Conservation (phyloP, 2,329 filamentous ascomycete genomes). For the Calycina herbarum region DNA sequence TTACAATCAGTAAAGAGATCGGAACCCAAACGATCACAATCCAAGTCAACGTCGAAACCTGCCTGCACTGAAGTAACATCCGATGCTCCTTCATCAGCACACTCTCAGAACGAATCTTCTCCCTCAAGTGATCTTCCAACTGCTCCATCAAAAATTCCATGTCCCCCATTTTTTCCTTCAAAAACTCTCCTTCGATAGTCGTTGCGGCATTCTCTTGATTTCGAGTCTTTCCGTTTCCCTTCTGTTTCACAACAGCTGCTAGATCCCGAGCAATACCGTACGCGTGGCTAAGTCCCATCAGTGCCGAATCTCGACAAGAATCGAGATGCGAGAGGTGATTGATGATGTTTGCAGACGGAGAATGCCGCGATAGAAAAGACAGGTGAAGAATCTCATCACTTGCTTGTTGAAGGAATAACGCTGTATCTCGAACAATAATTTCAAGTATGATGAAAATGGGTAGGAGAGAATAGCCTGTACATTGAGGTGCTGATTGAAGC, state of each 20-base stretch:
- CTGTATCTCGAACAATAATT: constrained; percentile 17
- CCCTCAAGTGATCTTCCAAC: constrained; percentile 17
- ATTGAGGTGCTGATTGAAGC: constrained; percentile 13
- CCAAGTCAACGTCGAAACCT: constrained; percentile 16
- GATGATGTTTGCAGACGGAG: constrained; percentile 2
- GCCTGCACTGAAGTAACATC: constrained; percentile 16
- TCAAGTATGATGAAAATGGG: constrained; percentile 19
- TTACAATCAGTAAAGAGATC: constrained; percentile 17
- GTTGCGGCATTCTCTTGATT: constrained; percentile 6
- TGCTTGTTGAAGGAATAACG: constrained; percentile 16
- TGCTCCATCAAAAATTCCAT: constrained; percentile 19
- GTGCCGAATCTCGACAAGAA: constrained; percentile 11
- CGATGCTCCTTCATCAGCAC: constrained; percentile 21
- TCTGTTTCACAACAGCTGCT: constrained; percentile 7
- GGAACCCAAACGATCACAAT: constrained; percentile 16
- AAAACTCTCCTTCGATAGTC: constrained; percentile 12
- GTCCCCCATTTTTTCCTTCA: constrained; percentile 19
- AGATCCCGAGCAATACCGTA: constrained; percentile 13
- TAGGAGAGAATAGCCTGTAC: constrained; percentile 15
- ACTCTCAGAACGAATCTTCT: constrained; percentile 14
- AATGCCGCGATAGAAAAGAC: not conserved
- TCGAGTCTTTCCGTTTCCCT: not conserved
- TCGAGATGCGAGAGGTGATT: constrained; percentile 20
- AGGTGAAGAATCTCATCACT: constrained; percentile 19
- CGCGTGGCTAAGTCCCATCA: constrained; percentile 11